Conservation (phyloP, 164 flowering plant genomes). For the Sextonia rubra region DNA sequence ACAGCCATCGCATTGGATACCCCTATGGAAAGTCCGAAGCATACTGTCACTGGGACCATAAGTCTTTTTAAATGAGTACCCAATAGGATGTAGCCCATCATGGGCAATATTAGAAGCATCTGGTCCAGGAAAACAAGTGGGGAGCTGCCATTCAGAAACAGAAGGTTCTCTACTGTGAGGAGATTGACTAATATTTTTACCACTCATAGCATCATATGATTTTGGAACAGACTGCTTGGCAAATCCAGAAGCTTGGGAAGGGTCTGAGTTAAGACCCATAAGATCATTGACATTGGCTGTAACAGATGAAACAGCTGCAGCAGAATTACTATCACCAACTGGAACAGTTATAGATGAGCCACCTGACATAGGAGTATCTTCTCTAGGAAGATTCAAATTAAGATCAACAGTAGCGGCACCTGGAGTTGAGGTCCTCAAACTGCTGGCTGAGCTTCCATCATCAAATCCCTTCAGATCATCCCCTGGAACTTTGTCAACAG, state of each 20-base stretch:
- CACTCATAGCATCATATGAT: not conserved
- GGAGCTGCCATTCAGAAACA: not conserved
- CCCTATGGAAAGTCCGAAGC: conserved; percentile 56
- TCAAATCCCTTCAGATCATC: not conserved
- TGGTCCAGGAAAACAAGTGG: not conserved
- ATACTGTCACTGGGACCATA: conserved; percentile 18
- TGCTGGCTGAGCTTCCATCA: conserved; percentile 2
- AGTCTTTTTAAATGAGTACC: conserved; percentile 22
- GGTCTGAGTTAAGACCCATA: not conserved
- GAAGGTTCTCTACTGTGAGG: not conserved
- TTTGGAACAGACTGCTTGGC: not conserved
- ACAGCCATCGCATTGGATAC: conserved; percentile 86
- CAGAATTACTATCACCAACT: not conserved
- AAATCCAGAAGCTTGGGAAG: not conserved
- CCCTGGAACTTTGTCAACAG: conserved; percentile 2
- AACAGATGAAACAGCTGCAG: not conserved
- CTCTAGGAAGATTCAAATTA: conserved; percentile 6
- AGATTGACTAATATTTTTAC: conserved; percentile 2
- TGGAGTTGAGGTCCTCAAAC: conserved; percentile 9
- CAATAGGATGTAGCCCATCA: not conserved
- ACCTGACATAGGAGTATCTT: not conserved
- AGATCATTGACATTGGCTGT: conserved; percentile 2
- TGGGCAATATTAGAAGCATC: conserved; percentile 14
- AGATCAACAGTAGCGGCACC: conserved; percentile 2
- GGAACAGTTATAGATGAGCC: not conserved